Evolutionary conservation across 73 alveolate species (phyloP), one percentile per base, ranked within the genome.

Genomic region (Blepharisma japonicum): DNA sequence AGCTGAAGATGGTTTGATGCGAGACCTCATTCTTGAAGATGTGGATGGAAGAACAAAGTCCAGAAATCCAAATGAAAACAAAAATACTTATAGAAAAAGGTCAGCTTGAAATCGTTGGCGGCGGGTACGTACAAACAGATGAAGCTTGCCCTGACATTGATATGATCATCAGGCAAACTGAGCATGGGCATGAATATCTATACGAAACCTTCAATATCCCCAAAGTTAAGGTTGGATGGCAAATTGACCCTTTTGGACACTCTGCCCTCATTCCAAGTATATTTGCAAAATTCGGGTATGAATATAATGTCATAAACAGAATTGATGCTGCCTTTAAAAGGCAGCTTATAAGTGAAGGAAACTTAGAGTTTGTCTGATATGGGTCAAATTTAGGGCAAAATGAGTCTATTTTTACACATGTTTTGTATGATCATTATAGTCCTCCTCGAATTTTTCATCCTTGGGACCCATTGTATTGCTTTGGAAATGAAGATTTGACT

Each of bases 181-280:
- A 85, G 71, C 78, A 74, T 7, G 99, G 99, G 0, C 92, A 87
- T 55, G 85, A 88, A 27, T 92, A 87, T 81, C 81, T 94, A 51
- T 32, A 74, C 77, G 92, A 93, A 50, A 89, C 83, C 32, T 90
- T 94, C 79, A 89, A 71, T 51, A 68, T 61, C 14, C 18, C 78
- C 23, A 84, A 84, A 21, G 95, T 97, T 14, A 89, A 66, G 50
- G 80, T 90, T 18, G 99, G 98, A 8, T 94, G 99, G 98, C 83
- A 88, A 56, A 84, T 94, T 55, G 99, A 94, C 83, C 96, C 98
- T 27, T 94, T 94, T 90, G 99, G 99, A 0, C 99, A 94, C 83
- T 77, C 93, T 32, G 67, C 78, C 71, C 81, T 97, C 6, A 83
- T 85, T 67, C 94, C 95, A 6, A 92, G 93, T 21, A 54, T 92